Evolutionary conservation across 23 red algal species (phyloP), one percentile per base, ranked within the genome.

Genomic region (Gracilaria gracilis): DNA sequence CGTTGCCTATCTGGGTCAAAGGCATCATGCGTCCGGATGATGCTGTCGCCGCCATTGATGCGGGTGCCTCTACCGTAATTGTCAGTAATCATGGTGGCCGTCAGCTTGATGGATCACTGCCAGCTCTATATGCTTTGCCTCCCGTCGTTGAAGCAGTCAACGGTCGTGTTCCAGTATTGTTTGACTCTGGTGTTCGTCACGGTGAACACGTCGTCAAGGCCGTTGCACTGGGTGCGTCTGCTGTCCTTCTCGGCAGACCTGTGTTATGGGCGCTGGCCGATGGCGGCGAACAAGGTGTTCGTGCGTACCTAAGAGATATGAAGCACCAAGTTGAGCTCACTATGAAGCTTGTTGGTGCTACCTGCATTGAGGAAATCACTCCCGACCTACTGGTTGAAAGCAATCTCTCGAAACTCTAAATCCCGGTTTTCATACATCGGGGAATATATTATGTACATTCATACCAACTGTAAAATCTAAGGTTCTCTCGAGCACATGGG

Each of bases 131-230:
- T 25, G 88, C 88, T 0, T 83, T 98, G 49, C 88, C 90, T 20
- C 48, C 87, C 9, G 93, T 98, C 69, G 96, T 88, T 14, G 31
- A 88, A 16, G 92, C 85, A 12, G 93, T 95, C 39, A 49, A 83
- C 32, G 65, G 65, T 21, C 70, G 95, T 12, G 81, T 87, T 19
- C 95, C 95, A 8, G 96, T 98, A 20, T 79, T 98, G 0, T 65
- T 98, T 9, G 96, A 98, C 64, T 95, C 93, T 0, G 96, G 96
- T 21, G 81, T 98, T 16, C 86, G 96, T 5, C 77, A 84, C 39
- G 96, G 96, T 16, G 94, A 93, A 46, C 92, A 98, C 65, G 88
- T 98, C n/a, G 65, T 98, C 0, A 98, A 98, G 91, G 96, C 92
- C 28, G 72, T 93, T 34, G 96, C 96, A 21, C 55, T 98, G 57